Base-by-base conservation (phyloP, 202 grass and related monocot species). In the Bolboschoenoplectus hybrid region DNA sequence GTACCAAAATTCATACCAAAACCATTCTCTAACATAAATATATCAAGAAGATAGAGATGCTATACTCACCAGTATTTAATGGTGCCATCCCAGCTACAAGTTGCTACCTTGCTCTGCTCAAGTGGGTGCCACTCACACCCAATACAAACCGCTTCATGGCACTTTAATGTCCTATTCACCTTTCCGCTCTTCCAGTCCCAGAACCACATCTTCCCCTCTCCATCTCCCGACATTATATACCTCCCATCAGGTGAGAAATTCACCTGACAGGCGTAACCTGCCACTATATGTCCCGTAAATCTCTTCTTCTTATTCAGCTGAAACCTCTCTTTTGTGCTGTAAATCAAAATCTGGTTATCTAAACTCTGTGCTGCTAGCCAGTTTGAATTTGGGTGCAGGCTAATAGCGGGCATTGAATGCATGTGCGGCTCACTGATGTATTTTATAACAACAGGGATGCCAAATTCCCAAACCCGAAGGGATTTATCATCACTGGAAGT, bases 321-420 rank as follows among this genome's bases (percentile, higher is more conserved):
- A 86, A 98, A 98, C 82, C 96, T 95, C 72, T 98, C 96, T 85
- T 95, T 98, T 19, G 96, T 95, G 77, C 96, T 89, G 87, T 98
- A 98, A 90, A 98, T 98, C 84, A 98, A 84, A 90, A 98, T 98
- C 83, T 98, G 96, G 89, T 98, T 98, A 84, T 98, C 96, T 81
- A 98, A 90, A 82, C 96, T 98, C 86, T 98, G 96, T 0, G 96
- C 91, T 26, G 96, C 96, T 45, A 98, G 57, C 96, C 96, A 98
- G 56, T 96, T 96, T n/a, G 90, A 91, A 89, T 98, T 98, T 0
- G 96, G 96, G 36, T 98, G 96, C 36, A 98, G 52, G 2, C 91
- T 40, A 63, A 98, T 98, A 8, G 96, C 83, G 20, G 96, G 96
- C 96, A 98, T 98, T 52, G 96, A 98, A 86, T 98, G 96, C 96